Evolutionary conservation across 2,329 filamentous ascomycete genomes (phyloP).

Genomic region (Colletotrichum acutatum): DNA sequence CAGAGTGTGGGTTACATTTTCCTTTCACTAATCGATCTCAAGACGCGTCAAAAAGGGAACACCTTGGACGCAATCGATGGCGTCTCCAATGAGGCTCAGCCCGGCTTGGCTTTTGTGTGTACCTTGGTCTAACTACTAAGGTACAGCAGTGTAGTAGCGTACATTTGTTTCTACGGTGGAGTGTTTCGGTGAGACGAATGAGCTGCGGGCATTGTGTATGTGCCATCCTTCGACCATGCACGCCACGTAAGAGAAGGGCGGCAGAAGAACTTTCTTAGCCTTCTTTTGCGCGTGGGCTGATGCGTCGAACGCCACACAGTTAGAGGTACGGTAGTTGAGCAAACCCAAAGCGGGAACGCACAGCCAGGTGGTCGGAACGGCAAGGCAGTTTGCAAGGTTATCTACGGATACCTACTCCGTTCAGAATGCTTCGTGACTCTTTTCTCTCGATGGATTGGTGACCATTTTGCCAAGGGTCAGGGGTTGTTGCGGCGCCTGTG

Average conservation of each 20-base stretch:
- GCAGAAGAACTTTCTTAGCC: background rate
- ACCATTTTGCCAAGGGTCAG: background rate
- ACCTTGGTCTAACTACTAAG: background rate
- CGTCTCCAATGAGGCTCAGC: slow-evolving; percentile 29
- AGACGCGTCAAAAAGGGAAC: background rate
- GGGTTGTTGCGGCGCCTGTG: background rate
- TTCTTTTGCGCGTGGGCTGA: background rate
- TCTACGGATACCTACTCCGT: background rate
- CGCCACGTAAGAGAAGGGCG: slow-evolving; percentile 2
- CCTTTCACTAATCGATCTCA: background rate
- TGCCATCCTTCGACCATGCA: background rate
- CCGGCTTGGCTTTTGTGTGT: slow-evolving; percentile 22
- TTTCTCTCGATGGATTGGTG: background rate
- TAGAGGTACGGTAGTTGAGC: background rate
- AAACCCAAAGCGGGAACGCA: background rate
- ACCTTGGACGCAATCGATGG: slow-evolving; percentile 16
- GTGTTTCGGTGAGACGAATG: background rate
- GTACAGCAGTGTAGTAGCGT: background rate
- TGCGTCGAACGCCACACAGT: background rate
- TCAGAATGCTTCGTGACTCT: background rate
- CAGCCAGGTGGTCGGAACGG: background rate
- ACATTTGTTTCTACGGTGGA: background rate
- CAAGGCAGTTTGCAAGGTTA: background rate
- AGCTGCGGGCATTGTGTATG: background rate
- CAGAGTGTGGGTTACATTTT: background rate